Evolutionary conservation across 257 asterid genomes (phyloP), one percentile per base, ranked within the genome.

Genomic region (Gentiana dahurica): DNA sequence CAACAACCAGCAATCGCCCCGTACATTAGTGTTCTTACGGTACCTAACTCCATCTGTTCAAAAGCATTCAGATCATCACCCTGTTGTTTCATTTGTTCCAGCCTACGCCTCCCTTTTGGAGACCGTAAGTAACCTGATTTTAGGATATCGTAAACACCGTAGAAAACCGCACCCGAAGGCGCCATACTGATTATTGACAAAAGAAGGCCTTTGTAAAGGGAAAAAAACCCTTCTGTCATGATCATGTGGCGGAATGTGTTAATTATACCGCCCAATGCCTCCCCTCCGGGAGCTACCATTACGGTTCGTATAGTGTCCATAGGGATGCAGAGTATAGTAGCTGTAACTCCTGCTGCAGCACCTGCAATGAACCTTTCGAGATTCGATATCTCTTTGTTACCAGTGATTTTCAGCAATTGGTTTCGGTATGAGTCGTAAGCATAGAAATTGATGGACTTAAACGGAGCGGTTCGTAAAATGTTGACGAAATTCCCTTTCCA

Each of bases 261-360:
- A 45, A 83, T 69, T 24, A 91, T 15, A 60, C 98, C 95, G 34
- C 96, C 98, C 79, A 91, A 72, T 53, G 95, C 93, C 72, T 91
- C 98, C 54, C 95, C 98, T 53, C 98, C 98, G 58, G 95, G 95
- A 60, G 98, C 98, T 35, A 91, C 86, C 96, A 87, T 83, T 65
- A 91, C 93, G 39, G 98, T 91, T 70, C 97, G 78, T 64, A 87
- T 85, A 75, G 97, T 91, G 76, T 91, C 95, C 98, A 91, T 79
- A 49, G 98, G 97, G 71, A 91, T 83, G 73, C 98, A 91, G 56
- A 91, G 94, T 43, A 87, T 70, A 9, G 98, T 87, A 36, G 97
- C 98, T 49, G 95, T 91, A 60, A 91, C 80, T 76, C 98, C 97
- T 68, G 98, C 96, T 6, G 93, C 90, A 62, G 97, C 97, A 65